Conservation (phyloP, 805 yeast species). For the Lachancea lanzarotensis region DNA sequence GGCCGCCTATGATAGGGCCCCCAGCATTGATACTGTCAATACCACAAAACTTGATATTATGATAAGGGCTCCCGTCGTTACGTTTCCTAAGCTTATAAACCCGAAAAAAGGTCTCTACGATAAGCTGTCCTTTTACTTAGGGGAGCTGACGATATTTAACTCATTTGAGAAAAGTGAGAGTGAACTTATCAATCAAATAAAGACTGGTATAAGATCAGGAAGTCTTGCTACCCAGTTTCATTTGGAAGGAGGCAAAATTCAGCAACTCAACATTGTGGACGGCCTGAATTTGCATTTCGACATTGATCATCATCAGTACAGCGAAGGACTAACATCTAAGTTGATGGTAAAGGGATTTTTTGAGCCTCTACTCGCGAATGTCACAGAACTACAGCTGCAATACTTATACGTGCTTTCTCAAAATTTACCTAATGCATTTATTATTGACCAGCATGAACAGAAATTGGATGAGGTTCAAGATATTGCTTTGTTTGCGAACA, state of each 20-base stretch:
- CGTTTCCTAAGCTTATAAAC: constrained; percentile 59
- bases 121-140: constrained; percentile 63
- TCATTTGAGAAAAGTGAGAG: constrained; percentile 36
- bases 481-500: constrained; percentile 62
- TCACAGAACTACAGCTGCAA: constrained; percentile 68
- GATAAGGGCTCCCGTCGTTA: constrained; percentile 74
- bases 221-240: constrained; percentile 58
- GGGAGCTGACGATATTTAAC: constrained; percentile 73
- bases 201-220: constrained; percentile 67
- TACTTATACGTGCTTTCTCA: constrained; percentile 51
- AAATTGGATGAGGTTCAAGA: constrained; percentile 47
- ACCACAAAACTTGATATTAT: constrained; percentile 65
- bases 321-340: constrained; percentile 38
- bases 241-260: constrained; percentile 39
- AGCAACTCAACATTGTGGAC: constrained; percentile 57
- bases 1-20: constrained; percentile 80
- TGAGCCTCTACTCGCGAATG: constrained; percentile 53
- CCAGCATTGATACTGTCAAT: constrained; percentile 43
- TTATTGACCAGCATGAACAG: constrained; percentile 35
- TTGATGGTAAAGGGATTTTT: constrained; percentile 49
- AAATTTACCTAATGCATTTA: constrained; percentile 50
- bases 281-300: constrained; percentile 56
- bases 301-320: constrained; percentile 39
- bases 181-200: constrained; percentile 46
- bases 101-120: constrained; percentile 44